These are phyloP conservation scores for Phytophthora foliorum DNA, from an alignment of 352 stramenopile genomes.

Conservation along the genomic window DNA sequence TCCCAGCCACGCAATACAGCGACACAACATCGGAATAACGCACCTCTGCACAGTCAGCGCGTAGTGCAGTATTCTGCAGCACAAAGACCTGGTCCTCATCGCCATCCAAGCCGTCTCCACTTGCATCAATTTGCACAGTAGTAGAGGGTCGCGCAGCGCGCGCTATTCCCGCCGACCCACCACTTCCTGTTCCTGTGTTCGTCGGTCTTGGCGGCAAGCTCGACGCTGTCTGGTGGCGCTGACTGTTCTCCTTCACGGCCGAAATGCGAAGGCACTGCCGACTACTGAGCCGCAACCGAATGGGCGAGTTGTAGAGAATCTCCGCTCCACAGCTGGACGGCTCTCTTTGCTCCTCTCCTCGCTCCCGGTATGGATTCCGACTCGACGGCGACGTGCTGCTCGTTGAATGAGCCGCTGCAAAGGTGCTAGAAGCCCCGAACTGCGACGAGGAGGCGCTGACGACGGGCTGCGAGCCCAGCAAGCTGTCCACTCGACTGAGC, in stretches of 20 bases:
- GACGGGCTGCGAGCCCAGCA: slow-evolving; percentile 39
- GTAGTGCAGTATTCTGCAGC: slow-evolving; percentile 77
- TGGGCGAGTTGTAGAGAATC: slow-evolving; percentile 77
- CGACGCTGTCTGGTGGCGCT: slow-evolving; percentile 17
- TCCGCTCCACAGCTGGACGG: slow-evolving; percentile 73
- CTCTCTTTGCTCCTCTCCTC: slow-evolving; percentile 56
- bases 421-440: slow-evolving; percentile 24
- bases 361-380: slow-evolving; percentile 28
- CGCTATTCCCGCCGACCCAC: slow-evolving; percentile 29
- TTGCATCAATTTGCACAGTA: slow-evolving; percentile 57
- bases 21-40: slow-evolving; percentile 83
- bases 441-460: slow-evolving; percentile 23
- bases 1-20: slow-evolving; percentile 77
- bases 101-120: slow-evolving; percentile 71
- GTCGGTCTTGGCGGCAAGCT: slow-evolving; percentile 41
- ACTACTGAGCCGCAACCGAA: slow-evolving; percentile 78
- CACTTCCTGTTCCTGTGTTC: slow-evolving; percentile 15
- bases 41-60: slow-evolving; percentile 72
- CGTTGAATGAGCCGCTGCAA: slow-evolving; percentile 10
- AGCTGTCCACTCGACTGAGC: slow-evolving; percentile 66
- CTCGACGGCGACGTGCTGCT: slow-evolving; percentile 30
- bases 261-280: slow-evolving; percentile 74
- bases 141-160: slow-evolving; percentile 20
- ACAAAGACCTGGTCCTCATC: slow-evolving; percentile 86
- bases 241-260: slow-evolving; percentile 18